Evolutionary conservation across 2,329 filamentous ascomycete genomes (phyloP), one percentile per base, ranked within the genome.

Genomic region (Arthrobotrys entomopaga): DNA sequence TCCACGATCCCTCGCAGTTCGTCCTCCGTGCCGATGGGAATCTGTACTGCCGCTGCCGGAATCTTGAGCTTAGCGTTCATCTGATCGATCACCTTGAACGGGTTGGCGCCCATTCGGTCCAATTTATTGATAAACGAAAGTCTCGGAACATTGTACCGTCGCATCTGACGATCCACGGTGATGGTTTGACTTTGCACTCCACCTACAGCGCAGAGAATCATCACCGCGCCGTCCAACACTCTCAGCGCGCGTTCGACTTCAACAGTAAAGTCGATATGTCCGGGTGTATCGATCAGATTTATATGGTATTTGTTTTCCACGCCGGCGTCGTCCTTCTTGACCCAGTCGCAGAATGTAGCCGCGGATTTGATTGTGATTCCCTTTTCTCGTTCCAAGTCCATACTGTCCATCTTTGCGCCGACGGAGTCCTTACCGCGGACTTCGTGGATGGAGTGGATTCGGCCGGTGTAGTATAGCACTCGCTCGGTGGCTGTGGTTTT

Each of bases 91-190:
- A 93, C 93, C 83, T 96, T 97, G 88, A 93, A 99, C 7, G 95
- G 95, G 81, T 99, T 98, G 77, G 95, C 92, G 73, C 95, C 95
- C 91, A 97, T 97, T 77, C 95, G 90, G 81, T 99, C 95, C 94
- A 99, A 98, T 86, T 99, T 99, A 85, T 99, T 99, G 81, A 99
- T 89, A 80, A 99, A 99, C 64, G 91, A 96, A 81, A 99, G 89
- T 79, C 95, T 88, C 75, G 95, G 95, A 76, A 99, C 90, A 81
- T 98, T 94, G 86, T 99, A 99, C 78, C 95, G 89, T 85, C 93
- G 92, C 95, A 99, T 99, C 84, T 99, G 95, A 79, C 95, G 88
- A 82, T 99, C 93, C 77, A 99, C 95, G 0, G 95, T 99, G 79
- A 97, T 97, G 19, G 95, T 99, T 84, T 99, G 95, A 81, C 90